phyloP scores from a whole-genome alignment of 805 yeast species.

The Peterozyma xylosa region DNA sequence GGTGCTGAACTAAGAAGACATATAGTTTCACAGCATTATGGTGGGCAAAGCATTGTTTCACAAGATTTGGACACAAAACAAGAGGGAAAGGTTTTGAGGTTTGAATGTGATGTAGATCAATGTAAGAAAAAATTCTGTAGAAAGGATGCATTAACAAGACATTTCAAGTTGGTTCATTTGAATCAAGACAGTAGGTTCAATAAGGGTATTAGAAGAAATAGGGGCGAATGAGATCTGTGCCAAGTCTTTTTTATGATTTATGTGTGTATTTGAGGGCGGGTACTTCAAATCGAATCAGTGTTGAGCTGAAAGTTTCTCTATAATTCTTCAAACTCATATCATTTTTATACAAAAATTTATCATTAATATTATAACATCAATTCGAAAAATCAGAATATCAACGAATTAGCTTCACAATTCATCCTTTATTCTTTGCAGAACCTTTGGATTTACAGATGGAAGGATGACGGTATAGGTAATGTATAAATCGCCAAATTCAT shows the following conservation, averaged over 20 bases:
- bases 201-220: constrained; percentile 16
- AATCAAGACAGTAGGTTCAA: constrained; percentile 32
- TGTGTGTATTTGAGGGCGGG: too few species aligned
- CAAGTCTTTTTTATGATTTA: too few species aligned
- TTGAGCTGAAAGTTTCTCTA: too few species aligned
- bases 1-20: constrained; percentile 43
- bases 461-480: constrained; percentile 40
- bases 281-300: too few species aligned
- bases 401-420: constrained; percentile 1
- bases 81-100: constrained; percentile 1
- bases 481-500: constrained; percentile 46
- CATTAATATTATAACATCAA: too few species aligned
- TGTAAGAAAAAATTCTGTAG: constrained; percentile 45
- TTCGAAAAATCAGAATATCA: too few species aligned
- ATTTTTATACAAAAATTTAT: too few species aligned
- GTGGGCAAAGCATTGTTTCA: constrained; percentile 9
- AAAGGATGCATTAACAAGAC: constrained; percentile 47
- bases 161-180: constrained; percentile 43
- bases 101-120: constrained; percentile 13
- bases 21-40: constrained; percentile 36
- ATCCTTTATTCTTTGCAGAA: not conserved
- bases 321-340: too few species aligned
- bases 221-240: not conserved
- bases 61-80: constrained; percentile 3
- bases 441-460: constrained; percentile 28